Conservation (phyloP, 495 filamentous ascomycete species). For the Durotheca rogersii region DNA sequence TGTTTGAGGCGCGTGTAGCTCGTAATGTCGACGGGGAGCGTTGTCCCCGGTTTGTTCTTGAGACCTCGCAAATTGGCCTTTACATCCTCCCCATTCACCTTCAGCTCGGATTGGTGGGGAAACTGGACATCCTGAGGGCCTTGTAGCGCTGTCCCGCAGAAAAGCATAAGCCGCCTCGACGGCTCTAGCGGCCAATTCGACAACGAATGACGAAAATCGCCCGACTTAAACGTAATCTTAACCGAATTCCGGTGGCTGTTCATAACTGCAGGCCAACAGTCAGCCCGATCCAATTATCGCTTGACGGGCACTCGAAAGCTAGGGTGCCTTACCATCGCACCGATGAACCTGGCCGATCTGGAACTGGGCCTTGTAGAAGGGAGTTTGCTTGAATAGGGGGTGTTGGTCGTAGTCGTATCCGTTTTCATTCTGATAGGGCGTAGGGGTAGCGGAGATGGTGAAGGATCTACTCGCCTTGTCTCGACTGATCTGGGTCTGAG, state of each 20-base stretch:
- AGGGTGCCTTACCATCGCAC: slow-evolving; percentile 63
- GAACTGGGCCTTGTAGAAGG: slow-evolving; percentile 67
- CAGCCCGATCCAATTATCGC: slow-evolving; percentile 17
- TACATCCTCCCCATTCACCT: slow-evolving; percentile 82
- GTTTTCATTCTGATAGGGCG: not conserved
- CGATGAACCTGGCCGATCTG: slow-evolving; percentile 61
- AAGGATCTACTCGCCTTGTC: slow-evolving; percentile 22
- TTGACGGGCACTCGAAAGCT: too few species aligned
- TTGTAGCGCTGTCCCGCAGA: slow-evolving; percentile 64
- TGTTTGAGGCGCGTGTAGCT: slow-evolving; percentile 65
- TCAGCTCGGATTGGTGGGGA: slow-evolving; percentile 87
- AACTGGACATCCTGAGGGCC: slow-evolving; percentile 77
- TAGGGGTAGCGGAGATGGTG: slow-evolving; percentile 3
- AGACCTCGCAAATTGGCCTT: slow-evolving; percentile 88
- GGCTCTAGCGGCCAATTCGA: slow-evolving; percentile 53
- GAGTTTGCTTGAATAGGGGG: slow-evolving; percentile 68
- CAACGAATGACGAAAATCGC: slow-evolving; percentile 45
- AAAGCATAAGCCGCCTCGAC: slow-evolving; percentile 71
- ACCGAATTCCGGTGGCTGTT: slow-evolving; percentile 60
- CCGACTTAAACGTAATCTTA: slow-evolving; percentile 52
- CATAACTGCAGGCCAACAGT: slow-evolving; percentile 49
- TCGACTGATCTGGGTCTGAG: slow-evolving; percentile 18
- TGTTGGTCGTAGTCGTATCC: not conserved
- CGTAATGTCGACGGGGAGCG: slow-evolving; percentile 88
- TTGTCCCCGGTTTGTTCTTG: slow-evolving; percentile 94